Base-by-base conservation (phyloP, 2,329 filamentous ascomycete species). In the Claviceps monticola region DNA sequence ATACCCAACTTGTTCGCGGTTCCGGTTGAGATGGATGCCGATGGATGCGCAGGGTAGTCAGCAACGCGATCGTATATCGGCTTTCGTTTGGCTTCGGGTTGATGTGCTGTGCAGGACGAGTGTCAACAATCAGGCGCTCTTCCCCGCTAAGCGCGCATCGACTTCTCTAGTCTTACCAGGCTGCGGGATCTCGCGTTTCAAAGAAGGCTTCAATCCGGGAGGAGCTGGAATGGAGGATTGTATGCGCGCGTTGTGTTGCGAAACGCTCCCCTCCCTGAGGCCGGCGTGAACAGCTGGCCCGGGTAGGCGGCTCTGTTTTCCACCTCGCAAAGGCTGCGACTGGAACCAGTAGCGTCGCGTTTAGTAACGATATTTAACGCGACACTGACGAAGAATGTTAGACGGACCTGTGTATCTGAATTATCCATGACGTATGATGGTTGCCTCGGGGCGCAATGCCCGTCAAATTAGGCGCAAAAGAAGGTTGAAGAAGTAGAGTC, bases 51-150 rank as follows among this genome's bases (percentile, higher is more conserved):
- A 17, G 68, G 64, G 54, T 71, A 74, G 54, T 84, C 79, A 55
- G 65, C 74, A 36, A 74, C 78, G 57, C 71, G 71, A 52, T 83
- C 77, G 19, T 65, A 66, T 26, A 82, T 66, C 14, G 76, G 78
- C 59, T 80, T 80, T 52, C 81, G 73, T 65, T 85, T 84, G 3
- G 78, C 60, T 48, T 80, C 74, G 19, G 80, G 72, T 59, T 79
- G 72, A 21, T 68, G 57, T 49, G 73, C 79, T 82, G 56, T 47
- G 51, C 16, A 34, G 37, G 16, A 42, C 3, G n/a, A 37, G 29
- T 46, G 57, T 63, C 19, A 64, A 58, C 38, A 43, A 37, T 34
- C 23, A 38, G 16, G 13, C 19, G 19, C 8, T 8, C 13, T 45
- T 3, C 13, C 36, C 7, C 19, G 26, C 36, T 5, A 19, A 36